Conservation (phyloP, 169 alveolate genomes). For the Eimeria maxima region DNA sequence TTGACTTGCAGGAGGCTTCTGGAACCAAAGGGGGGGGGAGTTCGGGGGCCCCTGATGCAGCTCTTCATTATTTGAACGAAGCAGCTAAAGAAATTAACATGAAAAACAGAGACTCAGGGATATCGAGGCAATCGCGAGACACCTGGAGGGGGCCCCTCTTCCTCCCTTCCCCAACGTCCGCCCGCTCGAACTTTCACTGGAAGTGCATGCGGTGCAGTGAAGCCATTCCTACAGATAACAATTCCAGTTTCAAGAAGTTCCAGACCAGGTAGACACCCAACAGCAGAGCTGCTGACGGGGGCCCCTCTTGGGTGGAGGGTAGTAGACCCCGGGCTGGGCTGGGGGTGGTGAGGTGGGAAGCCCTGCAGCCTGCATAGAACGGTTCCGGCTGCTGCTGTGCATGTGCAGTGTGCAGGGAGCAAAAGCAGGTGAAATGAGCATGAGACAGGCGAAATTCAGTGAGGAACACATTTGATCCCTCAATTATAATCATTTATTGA, state of each 20-base stretch:
- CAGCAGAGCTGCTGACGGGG: slow-evolving; percentile 6
- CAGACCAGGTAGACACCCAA: background rate
- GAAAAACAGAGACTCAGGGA: background rate
- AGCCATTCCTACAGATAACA: background rate
- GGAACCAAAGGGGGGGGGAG: background rate
- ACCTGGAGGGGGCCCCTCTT: slow-evolving; percentile 2
- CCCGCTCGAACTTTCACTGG: background rate
- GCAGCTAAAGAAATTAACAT: background rate
- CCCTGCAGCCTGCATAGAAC: slow-evolving; percentile 55
- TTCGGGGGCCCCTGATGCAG: slow-evolving; percentile 13
- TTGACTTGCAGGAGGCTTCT: background rate
- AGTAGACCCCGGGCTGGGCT: slow-evolving; percentile 39
- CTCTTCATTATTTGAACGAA: background rate
- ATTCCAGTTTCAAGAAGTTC: background rate
- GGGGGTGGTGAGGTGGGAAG: slow-evolving; percentile 29
- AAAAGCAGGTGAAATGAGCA: background rate
- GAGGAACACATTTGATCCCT: background rate
- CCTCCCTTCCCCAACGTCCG: background rate
- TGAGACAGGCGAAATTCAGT: slow-evolving; percentile 12
- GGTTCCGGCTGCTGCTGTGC: slow-evolving; percentile 4
- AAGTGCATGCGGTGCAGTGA: background rate
- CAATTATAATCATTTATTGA: background rate
- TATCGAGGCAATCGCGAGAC: background rate
- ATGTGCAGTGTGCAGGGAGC: background rate
- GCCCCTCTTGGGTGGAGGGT: background rate